Evolutionary conservation across 805 yeast genomes (phyloP), one percentile per base, ranked within the genome.

Genomic region (Yarrowia bubula): DNA sequence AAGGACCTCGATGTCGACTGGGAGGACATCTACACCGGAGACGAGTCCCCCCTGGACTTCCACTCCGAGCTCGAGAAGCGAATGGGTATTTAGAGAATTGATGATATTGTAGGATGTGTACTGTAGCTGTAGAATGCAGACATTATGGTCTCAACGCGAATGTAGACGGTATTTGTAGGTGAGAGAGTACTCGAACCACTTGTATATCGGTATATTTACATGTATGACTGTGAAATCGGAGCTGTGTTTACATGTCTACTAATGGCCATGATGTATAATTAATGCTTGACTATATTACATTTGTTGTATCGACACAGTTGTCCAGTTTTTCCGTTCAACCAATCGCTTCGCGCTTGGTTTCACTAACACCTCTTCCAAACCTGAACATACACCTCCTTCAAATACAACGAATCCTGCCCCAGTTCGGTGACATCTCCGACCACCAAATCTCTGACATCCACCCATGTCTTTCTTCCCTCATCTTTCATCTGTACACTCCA

Each of bases 1-100:
- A 87, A 84, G 72, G 98, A 95, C 66, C 76, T 86, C 18, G 76
- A 84, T 14, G 78, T 93, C 46, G 97, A 90, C 71, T 93, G 98
- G 98, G 98, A 95, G 72, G 98, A 95, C 72, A 82, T 93, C 18
- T 92, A 92, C 75, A 80, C 80, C 32, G 74, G 71, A 65, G 76
- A 72, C 37, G 48, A 62, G 18, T 37, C 71, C 15, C 74, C 73
- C 11, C 71, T 69, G 37, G 90, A 86, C 71, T 83, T 91, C 79
- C 96, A 90, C 74, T 73, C 85, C 14, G 91, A 87, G 71, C 81
- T 91, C 81, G 95, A 89, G 75, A 83, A 78, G 72, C 81, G 79
- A 65, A 76, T 87, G 77, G 69, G 69, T 35, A 53, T 71, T 32
- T 70, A 70, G 62, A 38, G 43, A 37, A 51, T 18, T 51, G 53